Base-by-base conservation (phyloP, 306 rosid genomes). In the Psophocarpus tetragonolobus region DNA sequence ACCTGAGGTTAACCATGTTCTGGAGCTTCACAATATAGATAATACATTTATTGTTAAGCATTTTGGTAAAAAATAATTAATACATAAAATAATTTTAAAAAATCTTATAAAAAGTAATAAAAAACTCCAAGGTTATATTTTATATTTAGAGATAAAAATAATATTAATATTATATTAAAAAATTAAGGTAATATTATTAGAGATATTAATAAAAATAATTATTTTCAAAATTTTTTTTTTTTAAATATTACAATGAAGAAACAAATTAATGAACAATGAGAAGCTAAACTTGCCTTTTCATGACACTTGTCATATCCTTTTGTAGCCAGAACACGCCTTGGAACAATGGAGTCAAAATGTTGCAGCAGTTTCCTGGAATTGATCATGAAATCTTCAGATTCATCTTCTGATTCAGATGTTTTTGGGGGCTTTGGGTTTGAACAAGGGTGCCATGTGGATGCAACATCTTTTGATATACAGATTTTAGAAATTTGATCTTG, bases 281-380 rank as follows among this genome's bases (percentile, higher is more conserved):
- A 11, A 18, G 8, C 1, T 57, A 3, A 47, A 50, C 62, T 71
- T 76, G 38, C 85, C 70, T 82, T 65, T 23, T 54, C 66, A 23
- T 1, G 41, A 33, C 86, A 82, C 24, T 82, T 71, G 68, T 82
- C 86, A 14, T 12, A 33, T 44, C 86, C 86, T 65, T 82, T 82
- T 23, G 86, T 82, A 24, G 86, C 86, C 6, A 82, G 82, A 77
- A 82, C 32, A 64, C 86, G 79, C 30, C 86, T 5, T 1, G 82
- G 79, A 2, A 56, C 56, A 2, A 56, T 54, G 20, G 20, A 23
- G 17, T 72, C 76, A 1, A 53, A 71, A 71, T 51, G 42, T 45
- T 82, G 57, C 1, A 82, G 62, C 1, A 82, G 86, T 71, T 77
- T 82, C 62, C 82, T 71, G 26, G 12, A 3, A 33, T 71, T 21